Base-by-base conservation (phyloP, 192 early-diverging fungal species). In the Backusella australiensis region DNA sequence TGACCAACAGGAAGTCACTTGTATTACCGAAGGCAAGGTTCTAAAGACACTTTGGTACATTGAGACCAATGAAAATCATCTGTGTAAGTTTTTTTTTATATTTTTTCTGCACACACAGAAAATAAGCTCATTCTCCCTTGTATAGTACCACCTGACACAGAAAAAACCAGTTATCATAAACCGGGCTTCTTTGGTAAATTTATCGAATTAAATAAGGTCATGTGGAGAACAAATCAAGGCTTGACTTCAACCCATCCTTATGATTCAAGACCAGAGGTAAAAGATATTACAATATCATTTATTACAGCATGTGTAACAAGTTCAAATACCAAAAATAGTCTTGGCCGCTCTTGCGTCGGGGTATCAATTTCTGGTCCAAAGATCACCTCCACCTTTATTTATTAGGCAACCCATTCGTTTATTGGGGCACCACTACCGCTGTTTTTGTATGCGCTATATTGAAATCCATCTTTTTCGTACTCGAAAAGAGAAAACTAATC, bases 231-330 rank as follows among this genome's bases (percentile, higher is more conserved):
- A 75, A 99, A 99, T 82, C 89, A 92, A 63, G 96, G 93, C 0
- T 84, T 99, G 49, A 95, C 95, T 26, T 92, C 92, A 46, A 90
- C 94, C 9, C 98, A 99, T 81, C 97, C 98, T 69, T 99, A 97
- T 80, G 96, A 97, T 68, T 98, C 97, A 52, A 86, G 92, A 21
- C 97, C 98, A 11, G 85, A 88, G 69, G 89, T 81, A 26, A 65
- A 46, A 65, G 11, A 21, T 8, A 38, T 32, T 32, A 32, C 32
- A 35, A 38, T 41, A 29, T 6, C 21, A 6, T n/a, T 2, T 41
- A 23, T 69, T 69, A 41, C 38, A 34, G 44, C 34, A 1, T 3
- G 1, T n/a, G 38, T 23, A 41, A 35, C 21, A 70, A n/a, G 0
- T 6, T 35, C 35, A 68, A 11, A 3, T 12, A 38, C 8, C 35